phyloP scores from a whole-genome alignment of 2,329 filamentous ascomycete genomes.

The Orbilia quercus region DNA sequence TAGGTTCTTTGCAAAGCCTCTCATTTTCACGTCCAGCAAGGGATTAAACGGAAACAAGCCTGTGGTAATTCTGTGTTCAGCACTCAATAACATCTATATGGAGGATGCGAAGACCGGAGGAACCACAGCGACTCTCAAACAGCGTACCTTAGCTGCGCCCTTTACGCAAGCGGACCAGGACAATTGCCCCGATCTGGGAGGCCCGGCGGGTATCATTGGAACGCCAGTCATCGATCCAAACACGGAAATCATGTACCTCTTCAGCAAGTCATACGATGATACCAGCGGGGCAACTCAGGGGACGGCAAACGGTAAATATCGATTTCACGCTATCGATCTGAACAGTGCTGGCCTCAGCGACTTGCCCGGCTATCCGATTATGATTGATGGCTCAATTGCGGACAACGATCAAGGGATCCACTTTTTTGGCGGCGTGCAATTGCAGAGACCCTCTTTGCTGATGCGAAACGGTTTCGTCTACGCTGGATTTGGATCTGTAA shows the following conservation, averaged over 20 bases:
- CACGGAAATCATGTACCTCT: conserved; percentile 66
- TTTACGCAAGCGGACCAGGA: conserved; percentile 51
- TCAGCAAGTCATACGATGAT: conserved; percentile 65
- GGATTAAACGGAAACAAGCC: conserved; percentile 50
- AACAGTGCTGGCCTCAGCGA: conserved; percentile 61
- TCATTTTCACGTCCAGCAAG: conserved; percentile 53
- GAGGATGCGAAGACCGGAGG: conserved; percentile 54
- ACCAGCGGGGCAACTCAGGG: conserved; percentile 42
- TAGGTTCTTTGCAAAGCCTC: conserved; percentile 53
- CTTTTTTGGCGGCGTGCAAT: conserved; percentile 68
- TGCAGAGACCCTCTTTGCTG: conserved; percentile 68
- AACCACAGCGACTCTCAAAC: conserved; percentile 22
- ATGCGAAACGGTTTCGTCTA: conserved; percentile 67
- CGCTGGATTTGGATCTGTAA: conserved; percentile 66
- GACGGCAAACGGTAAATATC: conserved; percentile 60
- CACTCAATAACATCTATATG: conserved; percentile 51
- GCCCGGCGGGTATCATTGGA: conserved; percentile 64
- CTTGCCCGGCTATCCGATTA: conserved; percentile 65
- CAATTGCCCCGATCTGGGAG: conserved; percentile 54
- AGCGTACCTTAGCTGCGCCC: conserved; percentile 26
- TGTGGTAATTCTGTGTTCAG: conserved; percentile 45
- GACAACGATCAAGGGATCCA: conserved; percentile 67
- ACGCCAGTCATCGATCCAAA: conserved; percentile 66
- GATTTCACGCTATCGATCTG: conserved; percentile 62
- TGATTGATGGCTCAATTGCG: conserved; percentile 66